Percentiles rank a stretch among this genome's conserved stretches.
These are phyloP conservation scores for Vanilla planifolia DNA, from an alignment of 106 monocot species.

Conservation along the genomic window DNA sequence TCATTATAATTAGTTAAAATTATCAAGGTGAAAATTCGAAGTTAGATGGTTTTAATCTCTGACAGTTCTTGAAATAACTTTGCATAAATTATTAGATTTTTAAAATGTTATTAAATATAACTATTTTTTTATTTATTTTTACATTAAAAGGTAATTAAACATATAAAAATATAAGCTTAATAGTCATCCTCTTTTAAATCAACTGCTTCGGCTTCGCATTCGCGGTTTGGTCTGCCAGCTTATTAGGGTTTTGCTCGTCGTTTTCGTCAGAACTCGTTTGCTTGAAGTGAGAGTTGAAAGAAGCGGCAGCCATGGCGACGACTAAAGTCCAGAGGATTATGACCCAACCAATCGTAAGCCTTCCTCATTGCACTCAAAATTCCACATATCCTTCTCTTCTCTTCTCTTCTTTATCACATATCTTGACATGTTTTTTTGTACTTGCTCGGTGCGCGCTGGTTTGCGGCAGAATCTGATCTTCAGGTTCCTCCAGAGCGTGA, in stretches of 20 bases:
- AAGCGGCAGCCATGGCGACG: conserved; percentile 21
- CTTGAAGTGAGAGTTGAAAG: not conserved
- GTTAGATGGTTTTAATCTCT: no score
- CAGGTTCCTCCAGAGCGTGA: conserved; percentile 96
- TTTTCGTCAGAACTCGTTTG: not conserved
- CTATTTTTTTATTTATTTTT: no score
- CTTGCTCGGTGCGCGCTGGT: not conserved
- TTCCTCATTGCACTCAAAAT: not conserved
- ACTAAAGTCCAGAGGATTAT: conserved; percentile 21
- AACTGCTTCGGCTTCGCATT: no score
- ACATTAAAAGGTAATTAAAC: no score
- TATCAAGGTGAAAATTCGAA: no score
- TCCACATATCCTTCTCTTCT: not conserved
- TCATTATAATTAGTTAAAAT: no score
- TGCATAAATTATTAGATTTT: no score
- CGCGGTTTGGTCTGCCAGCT: no score
- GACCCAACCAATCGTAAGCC: conserved; percentile 19
- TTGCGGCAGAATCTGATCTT: conserved; percentile 83
- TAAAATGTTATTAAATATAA: no score
- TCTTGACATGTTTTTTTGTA: conserved; percentile 1
- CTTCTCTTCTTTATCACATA: not conserved
- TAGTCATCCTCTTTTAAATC: no score
- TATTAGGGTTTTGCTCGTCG: not conserved
- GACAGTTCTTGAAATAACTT: no score
- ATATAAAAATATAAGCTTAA: no score